Evolutionary conservation across 805 yeast genomes (phyloP).

Genomic region (Ogataea philodendri): DNA sequence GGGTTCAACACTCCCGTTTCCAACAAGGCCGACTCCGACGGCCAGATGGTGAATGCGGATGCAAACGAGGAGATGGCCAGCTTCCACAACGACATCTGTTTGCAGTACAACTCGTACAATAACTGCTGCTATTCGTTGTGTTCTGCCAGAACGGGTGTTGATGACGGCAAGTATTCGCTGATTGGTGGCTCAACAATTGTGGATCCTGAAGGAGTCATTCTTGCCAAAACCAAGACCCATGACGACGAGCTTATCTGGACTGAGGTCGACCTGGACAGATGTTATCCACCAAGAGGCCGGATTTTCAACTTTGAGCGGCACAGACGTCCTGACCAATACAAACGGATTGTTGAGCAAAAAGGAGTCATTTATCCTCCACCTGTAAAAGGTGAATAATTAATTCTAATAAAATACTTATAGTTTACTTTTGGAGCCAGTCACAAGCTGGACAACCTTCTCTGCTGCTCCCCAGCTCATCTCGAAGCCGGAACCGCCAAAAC

Average conservation of each 20-base stretch:
- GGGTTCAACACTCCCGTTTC: slow-evolving; percentile 39
- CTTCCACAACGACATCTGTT: slow-evolving; percentile 35
- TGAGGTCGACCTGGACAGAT: slow-evolving; percentile 36
- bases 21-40: slow-evolving; percentile 32
- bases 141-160: slow-evolving; percentile 35
- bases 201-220: slow-evolving; percentile 36
- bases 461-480: slow-evolving; percentile 66
- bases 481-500: slow-evolving; percentile 60
- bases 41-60: slow-evolving; percentile 27
- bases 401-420: slow-evolving; percentile 6
- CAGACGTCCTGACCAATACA: slow-evolving; percentile 36
- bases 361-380: slow-evolving; percentile 23
- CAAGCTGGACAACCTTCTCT: slow-evolving; percentile 35
- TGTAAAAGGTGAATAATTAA: no score
- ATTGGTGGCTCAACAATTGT: slow-evolving; percentile 38
- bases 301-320: slow-evolving; percentile 38
- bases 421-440: slow-evolving; percentile 15
- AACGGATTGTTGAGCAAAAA: slow-evolving; percentile 28
- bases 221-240: slow-evolving; percentile 37
- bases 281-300: slow-evolving; percentile 34
- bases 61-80: slow-evolving; percentile 28
- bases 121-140: slow-evolving; percentile 36
- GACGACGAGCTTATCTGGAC: slow-evolving; percentile 36
- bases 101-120: slow-evolving; percentile 36
- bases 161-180: slow-evolving; percentile 36